Conservation (phyloP, 2,329 filamentous ascomycete genomes). For the Sporothrix pallida region DNA sequence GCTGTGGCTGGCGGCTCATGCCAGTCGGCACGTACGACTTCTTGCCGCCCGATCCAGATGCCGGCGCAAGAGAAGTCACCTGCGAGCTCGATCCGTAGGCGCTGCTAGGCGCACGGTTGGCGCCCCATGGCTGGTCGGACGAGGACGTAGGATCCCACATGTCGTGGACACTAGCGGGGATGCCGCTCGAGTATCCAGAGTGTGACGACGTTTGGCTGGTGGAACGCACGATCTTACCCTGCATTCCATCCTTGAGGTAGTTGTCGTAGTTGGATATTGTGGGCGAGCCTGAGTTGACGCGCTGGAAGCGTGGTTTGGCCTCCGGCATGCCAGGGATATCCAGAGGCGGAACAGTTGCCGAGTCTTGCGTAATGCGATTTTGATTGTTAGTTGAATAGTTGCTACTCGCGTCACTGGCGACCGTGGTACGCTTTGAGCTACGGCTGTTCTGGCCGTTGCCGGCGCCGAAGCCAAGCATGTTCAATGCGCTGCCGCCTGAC, state of each 20-base stretch:
- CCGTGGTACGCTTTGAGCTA: slow-evolving; percentile 55
- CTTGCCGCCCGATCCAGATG: slow-evolving; percentile 37
- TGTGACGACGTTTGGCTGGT: slow-evolving; percentile 55
- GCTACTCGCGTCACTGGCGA: slow-evolving; percentile 62
- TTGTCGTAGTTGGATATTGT: slow-evolving; percentile 67
- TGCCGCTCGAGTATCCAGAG: slow-evolving; percentile 67
- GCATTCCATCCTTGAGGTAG: slow-evolving; percentile 60
- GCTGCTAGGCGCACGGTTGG: slow-evolving; percentile 57
- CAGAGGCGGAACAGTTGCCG: slow-evolving; percentile 72
- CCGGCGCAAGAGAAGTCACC: slow-evolving; percentile 50
- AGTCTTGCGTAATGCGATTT: slow-evolving; percentile 64
- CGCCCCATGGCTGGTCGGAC: slow-evolving; percentile 54
- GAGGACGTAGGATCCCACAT: slow-evolving; percentile 58
- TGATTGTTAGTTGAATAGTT: slow-evolving; percentile 48
- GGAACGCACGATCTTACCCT: slow-evolving; percentile 65
- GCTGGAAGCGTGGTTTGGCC: slow-evolving; percentile 65
- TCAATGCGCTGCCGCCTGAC: slow-evolving; percentile 72
- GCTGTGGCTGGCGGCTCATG: slow-evolving; percentile 57
- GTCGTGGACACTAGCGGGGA: slow-evolving; percentile 67
- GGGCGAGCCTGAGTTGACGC: slow-evolving; percentile 72
- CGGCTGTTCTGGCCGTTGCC: slow-evolving; percentile 45
- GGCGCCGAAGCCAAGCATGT: slow-evolving; percentile 63
- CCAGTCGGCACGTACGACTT: slow-evolving; percentile 41
- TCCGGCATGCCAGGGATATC: slow-evolving; percentile 59
- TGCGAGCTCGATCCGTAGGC: slow-evolving; percentile 56